These are phyloP conservation scores for Stylosanthes scabra DNA, from an alignment of 331 rosid species.

Conservation along the genomic window DNA sequence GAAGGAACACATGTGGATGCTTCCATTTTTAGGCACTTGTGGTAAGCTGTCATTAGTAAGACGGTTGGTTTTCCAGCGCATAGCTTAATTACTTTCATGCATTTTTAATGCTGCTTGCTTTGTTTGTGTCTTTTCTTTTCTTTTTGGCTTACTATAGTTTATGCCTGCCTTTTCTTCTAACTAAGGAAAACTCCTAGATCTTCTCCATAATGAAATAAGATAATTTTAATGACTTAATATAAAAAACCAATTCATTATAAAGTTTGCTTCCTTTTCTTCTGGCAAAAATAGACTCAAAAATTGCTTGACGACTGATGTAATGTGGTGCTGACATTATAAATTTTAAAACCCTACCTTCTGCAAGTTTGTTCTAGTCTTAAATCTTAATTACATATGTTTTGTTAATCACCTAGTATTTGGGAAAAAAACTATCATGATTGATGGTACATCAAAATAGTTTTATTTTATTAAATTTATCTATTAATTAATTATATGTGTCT, in stretches of 20 bases:
- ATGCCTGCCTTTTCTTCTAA: neutral
- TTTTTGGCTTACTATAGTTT: neutral
- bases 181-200: neutral
- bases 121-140: no score
- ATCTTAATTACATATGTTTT: neutral
- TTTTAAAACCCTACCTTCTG: neutral
- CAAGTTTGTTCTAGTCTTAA: neutral
- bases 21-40: neutral
- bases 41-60: slow-evolving; percentile 2
- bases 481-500: neutral
- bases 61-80: slow-evolving; percentile 5
- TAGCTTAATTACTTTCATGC: neutral
- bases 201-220: neutral
- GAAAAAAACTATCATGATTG: neutral
- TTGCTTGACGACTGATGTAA: slow-evolving; percentile 16
- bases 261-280: neutral
- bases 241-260: neutral
- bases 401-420: neutral
- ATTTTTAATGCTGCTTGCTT: neutral
- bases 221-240: neutral
- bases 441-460: neutral
- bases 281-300: neutral
- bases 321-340: neutral
- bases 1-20: neutral
- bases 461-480: neutral